Evolutionary conservation across 192 early-diverging fungal genomes (phyloP).

Genomic region (Entomortierella lignicola): DNA sequence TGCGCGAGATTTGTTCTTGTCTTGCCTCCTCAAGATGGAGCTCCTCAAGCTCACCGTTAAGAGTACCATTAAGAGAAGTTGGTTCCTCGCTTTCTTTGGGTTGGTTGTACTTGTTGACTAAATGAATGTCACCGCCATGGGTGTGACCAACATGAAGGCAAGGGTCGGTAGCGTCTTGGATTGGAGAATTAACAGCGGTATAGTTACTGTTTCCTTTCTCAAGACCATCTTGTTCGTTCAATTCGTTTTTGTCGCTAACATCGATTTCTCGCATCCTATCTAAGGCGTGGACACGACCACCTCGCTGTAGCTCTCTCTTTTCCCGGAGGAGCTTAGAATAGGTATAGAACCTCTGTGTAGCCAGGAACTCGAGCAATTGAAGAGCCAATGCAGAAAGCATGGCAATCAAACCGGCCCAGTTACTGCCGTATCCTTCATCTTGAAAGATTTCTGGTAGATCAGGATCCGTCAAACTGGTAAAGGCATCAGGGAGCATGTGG

Average conservation of each 20-base stretch:
- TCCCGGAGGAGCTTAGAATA: constrained; percentile 2
- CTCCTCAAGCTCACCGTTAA: constrained; percentile 1
- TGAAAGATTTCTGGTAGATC: constrained; percentile 57
- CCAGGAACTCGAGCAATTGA: constrained; percentile 73
- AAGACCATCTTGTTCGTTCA: constrained; percentile 12
- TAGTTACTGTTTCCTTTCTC: constrained; percentile 12
- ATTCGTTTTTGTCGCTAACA: constrained; percentile 2
- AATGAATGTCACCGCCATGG: constrained; percentile 42
- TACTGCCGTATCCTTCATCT: constrained; percentile 61
- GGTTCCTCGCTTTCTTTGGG: constrained; percentile 3
- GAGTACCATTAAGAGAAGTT: neutral
- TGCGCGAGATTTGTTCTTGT: constrained; percentile 37
- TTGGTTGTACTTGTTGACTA: constrained; percentile 32
- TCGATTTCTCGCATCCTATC: constrained; percentile 3
- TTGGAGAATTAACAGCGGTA: neutral
- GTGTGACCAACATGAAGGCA: constrained; percentile 38
- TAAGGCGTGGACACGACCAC: constrained; percentile 12
- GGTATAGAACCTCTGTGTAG: constrained; percentile 43
- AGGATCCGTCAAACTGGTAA: constrained; percentile 57
- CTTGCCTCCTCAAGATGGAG: neutral
- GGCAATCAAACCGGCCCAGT: constrained; percentile 70
- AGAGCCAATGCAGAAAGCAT: constrained; percentile 76
- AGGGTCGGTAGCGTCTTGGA: neutral
- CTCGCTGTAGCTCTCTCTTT: neutral
- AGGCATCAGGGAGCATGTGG: constrained; percentile 75